These are phyloP conservation scores for Polysphondylium violaceum DNA, from an alignment of 78 protist genomes.

Conservation along the genomic window DNA sequence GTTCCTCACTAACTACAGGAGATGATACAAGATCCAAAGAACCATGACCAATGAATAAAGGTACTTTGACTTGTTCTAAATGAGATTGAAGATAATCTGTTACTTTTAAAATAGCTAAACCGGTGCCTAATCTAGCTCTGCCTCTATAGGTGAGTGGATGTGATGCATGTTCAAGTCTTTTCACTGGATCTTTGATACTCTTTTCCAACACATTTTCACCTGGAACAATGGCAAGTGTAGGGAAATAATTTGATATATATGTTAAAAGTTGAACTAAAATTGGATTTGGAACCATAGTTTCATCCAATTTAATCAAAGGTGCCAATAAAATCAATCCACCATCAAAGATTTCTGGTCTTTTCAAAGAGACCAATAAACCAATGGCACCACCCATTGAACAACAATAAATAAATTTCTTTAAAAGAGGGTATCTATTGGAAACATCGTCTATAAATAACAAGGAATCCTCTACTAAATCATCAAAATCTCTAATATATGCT, in stretches of 20 bases:
- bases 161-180: constrained; percentile 46
- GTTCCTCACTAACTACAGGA: constrained; percentile 35
- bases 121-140: constrained; percentile 56
- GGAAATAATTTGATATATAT: constrained; percentile 18
- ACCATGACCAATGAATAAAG: constrained; percentile 45
- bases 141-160: constrained; percentile 70
- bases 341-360: constrained; percentile 39
- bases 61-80: constrained; percentile 16
- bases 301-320: constrained; percentile 69
- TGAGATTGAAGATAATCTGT: constrained; percentile 34
- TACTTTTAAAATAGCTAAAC: constrained; percentile 44
- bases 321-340: constrained; percentile 63
- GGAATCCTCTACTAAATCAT: constrained; percentile 64
- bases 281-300: constrained; percentile 46
- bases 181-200: constrained; percentile 49
- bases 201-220: constrained; percentile 69
- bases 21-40: constrained; percentile 52
- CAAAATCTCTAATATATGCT: constrained; percentile 28
- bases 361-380: constrained; percentile 18
- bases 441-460: constrained; percentile 31
- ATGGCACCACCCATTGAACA: constrained; percentile 67
- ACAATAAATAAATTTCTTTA: constrained; percentile 50
- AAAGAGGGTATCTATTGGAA: constrained; percentile 18
- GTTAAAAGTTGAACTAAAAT: constrained; percentile 13
- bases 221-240: constrained; percentile 62